Conservation (phyloP, 1,139 yeast genomes). For the Kurtzmaniella natalensis region DNA sequence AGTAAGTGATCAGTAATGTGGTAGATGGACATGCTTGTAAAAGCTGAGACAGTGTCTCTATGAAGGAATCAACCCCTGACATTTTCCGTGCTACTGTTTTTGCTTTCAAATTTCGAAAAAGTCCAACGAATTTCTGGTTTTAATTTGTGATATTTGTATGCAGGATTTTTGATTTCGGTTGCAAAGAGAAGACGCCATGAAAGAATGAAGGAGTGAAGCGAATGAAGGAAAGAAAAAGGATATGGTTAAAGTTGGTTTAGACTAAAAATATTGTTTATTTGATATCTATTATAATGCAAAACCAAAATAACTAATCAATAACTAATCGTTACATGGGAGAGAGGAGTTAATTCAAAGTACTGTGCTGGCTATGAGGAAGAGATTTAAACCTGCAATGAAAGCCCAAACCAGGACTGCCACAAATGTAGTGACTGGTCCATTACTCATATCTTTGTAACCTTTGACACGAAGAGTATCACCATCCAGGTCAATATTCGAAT, state of each 20-base stretch:
- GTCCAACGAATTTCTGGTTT: too few relatives aligned
- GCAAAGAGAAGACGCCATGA: too few relatives aligned
- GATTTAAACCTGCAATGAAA: slow-evolving; percentile 46
- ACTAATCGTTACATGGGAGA: too few relatives aligned
- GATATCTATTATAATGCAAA: too few relatives aligned
- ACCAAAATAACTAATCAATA: too few relatives aligned
- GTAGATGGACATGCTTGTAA: slow-evolving; percentile 36
- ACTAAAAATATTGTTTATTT: too few relatives aligned
- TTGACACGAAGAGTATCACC: slow-evolving; percentile 17
- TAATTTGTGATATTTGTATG: too few relatives aligned
- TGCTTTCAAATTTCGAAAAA: neutral
- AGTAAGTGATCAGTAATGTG: slow-evolving; percentile 38
- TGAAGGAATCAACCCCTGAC: slow-evolving; percentile 28
- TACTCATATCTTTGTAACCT: slow-evolving; percentile 51
- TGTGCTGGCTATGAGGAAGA: slow-evolving; percentile 47
- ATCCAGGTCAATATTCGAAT: slow-evolving; percentile 4
- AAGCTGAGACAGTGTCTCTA: slow-evolving; percentile 28
- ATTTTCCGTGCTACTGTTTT: neutral
- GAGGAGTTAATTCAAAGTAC: too few relatives aligned
- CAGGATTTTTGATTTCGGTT: too few relatives aligned
- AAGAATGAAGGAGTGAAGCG: too few relatives aligned
- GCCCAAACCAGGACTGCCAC: slow-evolving; percentile 49
- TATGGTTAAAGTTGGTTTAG: too few relatives aligned
- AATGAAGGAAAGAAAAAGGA: too few relatives aligned
- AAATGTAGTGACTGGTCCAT: slow-evolving; percentile 41